Percentiles rank a stretch among this genome's conserved stretches.
Evolutionary conservation across 345 rosid genomes (phyloP).

Genomic region (Cardamine chenopodiifolia): DNA sequence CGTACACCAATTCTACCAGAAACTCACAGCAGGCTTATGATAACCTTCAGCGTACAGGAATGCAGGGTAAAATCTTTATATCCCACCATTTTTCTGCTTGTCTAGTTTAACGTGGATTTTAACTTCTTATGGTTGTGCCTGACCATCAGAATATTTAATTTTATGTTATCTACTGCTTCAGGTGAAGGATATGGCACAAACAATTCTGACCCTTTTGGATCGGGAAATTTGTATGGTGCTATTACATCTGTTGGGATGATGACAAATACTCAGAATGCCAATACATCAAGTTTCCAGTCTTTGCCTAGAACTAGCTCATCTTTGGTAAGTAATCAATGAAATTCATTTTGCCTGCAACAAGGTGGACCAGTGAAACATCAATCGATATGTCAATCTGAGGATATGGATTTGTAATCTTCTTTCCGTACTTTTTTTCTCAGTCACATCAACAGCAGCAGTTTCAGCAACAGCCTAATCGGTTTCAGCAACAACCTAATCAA

Average conservation of each 20-base stretch:
- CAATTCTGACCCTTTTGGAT: conserved; percentile 62
- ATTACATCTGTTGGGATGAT: conserved; percentile 65
- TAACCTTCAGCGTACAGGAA: conserved; percentile 62
- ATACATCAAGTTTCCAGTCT: conserved; percentile 60
- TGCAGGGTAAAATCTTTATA: conserved; percentile 59
- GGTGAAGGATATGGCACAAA: conserved; percentile 80
- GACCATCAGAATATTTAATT: neutral
- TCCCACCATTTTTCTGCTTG: conserved; percentile 13
- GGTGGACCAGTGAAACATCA: conserved; percentile 52
- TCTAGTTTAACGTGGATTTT: conserved; percentile 20
- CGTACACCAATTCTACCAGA: conserved; percentile 61
- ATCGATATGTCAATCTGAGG: conserved; percentile 55
- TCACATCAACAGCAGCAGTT: conserved; percentile 76
- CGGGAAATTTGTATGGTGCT: conserved; percentile 67
- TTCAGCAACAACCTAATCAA: conserved; percentile 56
- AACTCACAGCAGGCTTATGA: conserved; percentile 69
- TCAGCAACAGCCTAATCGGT: conserved; percentile 67
- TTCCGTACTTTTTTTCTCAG: conserved; percentile 50
- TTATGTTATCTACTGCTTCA: conserved; percentile 39
- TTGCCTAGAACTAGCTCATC: conserved; percentile 57
- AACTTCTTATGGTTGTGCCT: neutral
- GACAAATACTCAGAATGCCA: conserved; percentile 62
- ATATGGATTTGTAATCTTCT: conserved; percentile 54
- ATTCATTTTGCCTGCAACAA: conserved; percentile 51
- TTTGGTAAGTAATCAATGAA: conserved; percentile 57